phyloP scores from a whole-genome alignment of 805 yeast species.

The Candida ovalis region DNA sequence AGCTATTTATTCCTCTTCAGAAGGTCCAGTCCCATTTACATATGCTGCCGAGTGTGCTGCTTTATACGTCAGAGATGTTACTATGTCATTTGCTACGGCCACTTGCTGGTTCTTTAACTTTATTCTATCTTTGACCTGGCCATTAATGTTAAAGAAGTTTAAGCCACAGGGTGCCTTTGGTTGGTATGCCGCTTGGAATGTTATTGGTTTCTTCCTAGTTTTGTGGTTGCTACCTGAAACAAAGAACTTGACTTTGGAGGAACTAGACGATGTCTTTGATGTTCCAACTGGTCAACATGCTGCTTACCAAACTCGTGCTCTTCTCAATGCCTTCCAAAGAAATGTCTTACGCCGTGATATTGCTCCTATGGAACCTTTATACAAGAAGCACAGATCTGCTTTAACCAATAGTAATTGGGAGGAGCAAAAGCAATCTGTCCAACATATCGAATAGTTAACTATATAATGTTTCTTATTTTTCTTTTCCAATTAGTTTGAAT shows the following conservation, averaged over 20 bases:
- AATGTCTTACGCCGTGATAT: constrained; percentile 45
- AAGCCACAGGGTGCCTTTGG: constrained; percentile 84
- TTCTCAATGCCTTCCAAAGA: constrained; percentile 43
- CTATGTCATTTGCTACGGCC: constrained; percentile 77
- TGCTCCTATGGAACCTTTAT: constrained; percentile 50
- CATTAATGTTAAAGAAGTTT: constrained; percentile 60
- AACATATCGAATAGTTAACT: constrained; percentile 42
- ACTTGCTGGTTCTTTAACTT: constrained; percentile 74
- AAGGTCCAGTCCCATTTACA: constrained; percentile 88
- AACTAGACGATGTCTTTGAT: constrained; percentile 68
- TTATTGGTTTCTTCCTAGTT: constrained; percentile 64
- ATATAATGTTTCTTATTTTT: not conserved
- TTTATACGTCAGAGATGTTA: constrained; percentile 71
- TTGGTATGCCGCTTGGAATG: constrained; percentile 84
- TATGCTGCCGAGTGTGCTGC: constrained; percentile 85
- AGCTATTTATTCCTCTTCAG: constrained; percentile 75
- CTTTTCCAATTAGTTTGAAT: not conserved
- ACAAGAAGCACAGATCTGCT: constrained; percentile 54
- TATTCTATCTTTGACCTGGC: constrained; percentile 74
- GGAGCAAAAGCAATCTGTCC: constrained; percentile 47
- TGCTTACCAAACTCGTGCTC: constrained; percentile 36
- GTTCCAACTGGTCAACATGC: constrained; percentile 58
- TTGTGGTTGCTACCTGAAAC: constrained; percentile 74
- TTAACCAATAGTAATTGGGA: constrained; percentile 60
- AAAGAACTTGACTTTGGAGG: constrained; percentile 68